Conservation (phyloP, 2,329 filamentous ascomycete species). For the Colletotrichum ledebouriae region DNA sequence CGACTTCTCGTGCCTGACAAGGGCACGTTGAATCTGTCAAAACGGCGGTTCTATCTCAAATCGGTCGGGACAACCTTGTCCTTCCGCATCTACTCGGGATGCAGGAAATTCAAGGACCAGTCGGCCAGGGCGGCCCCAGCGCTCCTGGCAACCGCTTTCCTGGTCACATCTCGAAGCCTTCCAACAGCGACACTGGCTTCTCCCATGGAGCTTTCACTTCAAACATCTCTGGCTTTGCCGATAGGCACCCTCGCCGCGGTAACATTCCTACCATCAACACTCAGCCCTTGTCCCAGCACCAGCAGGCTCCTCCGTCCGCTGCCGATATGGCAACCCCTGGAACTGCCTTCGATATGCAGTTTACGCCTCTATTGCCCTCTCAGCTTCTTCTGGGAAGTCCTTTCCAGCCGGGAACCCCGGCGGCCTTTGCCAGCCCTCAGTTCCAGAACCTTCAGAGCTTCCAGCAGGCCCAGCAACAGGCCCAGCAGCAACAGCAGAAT, state of each 20-base stretch:
- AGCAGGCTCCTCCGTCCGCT: constrained; percentile 63
- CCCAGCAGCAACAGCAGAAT: constrained; percentile 68
- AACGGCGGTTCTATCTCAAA: constrained; percentile 85
- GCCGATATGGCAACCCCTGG: constrained; percentile 88
- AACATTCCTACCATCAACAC: constrained; percentile 97
- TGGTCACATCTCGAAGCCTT: constrained; percentile 83
- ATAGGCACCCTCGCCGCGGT: constrained; percentile 84
- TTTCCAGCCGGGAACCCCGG: constrained; percentile 94
- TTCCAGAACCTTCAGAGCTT: constrained; percentile 89
- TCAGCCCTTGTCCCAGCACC: constrained; percentile 48
- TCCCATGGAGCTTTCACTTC: constrained; percentile 93
- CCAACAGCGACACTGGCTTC: constrained; percentile 88
- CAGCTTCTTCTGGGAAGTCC: constrained; percentile 95
- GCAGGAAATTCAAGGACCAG: constrained; percentile 84
- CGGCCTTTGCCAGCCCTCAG: constrained; percentile 89
- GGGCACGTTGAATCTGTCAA: constrained; percentile 75
- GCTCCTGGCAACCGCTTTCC: constrained; percentile 72
- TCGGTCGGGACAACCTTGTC: constrained; percentile 86
- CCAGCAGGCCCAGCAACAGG: constrained; percentile 69
- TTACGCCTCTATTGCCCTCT: constrained; percentile 94
- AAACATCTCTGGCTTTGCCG: constrained; percentile 86
- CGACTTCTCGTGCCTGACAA: constrained; percentile 60
- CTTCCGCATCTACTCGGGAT: constrained; percentile 90
- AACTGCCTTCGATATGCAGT: constrained; percentile 97
- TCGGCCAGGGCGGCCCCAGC: constrained; percentile 70